Evolutionary conservation across 2,329 filamentous ascomycete genomes (phyloP), one percentile per base, ranked within the genome.

Genomic region (Epichloe festucae): DNA sequence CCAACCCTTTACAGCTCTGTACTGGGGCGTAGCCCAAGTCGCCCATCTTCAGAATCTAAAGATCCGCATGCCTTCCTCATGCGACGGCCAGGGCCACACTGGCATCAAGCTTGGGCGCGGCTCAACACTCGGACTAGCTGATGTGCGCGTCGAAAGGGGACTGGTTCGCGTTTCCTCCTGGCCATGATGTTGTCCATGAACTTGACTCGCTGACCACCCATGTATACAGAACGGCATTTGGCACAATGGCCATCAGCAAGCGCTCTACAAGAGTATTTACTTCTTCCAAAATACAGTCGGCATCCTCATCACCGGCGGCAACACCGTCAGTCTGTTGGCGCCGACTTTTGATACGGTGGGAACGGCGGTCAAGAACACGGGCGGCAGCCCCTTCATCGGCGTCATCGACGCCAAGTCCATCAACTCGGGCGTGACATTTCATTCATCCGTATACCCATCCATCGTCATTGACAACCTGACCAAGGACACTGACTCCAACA

Each of bases 1-100:
- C 47, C 63, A 59, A 10, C 54, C 53, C 1, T 72, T 73, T 45
- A 67, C 65, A 3, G 70, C 70, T 4, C 63, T 73, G 0, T 67
- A 60, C 43, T 73, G 71, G 71, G 67, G 69, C 10, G 70, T 73
- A n/a, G 70, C 70, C 2, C 70, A 73, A 53, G 69, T 53, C 15
- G 63, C 67, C 1, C 67, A 71, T 46, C 60, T 72, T 6, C 68
- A 70, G 45, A 73, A 73, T 50, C 58, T 73, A 53, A 68, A 64
- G 52, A 73, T 74, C 46, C 61, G 54, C 17, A 70, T 74, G 69
- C 57, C 69, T 2, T 52, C 51, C 1, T 66, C 70, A 0, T 55
- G 51, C 39, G 64, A 66, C 42, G 65, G 64, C 34, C 57, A 61
- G 1, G 70, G 70, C 1, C 70, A 73, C 55, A 68, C 65, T 3